Evolutionary conservation across 441 rosid species (phyloP), one percentile per base, ranked within the genome.

Genomic region (Geranium incanum): DNA sequence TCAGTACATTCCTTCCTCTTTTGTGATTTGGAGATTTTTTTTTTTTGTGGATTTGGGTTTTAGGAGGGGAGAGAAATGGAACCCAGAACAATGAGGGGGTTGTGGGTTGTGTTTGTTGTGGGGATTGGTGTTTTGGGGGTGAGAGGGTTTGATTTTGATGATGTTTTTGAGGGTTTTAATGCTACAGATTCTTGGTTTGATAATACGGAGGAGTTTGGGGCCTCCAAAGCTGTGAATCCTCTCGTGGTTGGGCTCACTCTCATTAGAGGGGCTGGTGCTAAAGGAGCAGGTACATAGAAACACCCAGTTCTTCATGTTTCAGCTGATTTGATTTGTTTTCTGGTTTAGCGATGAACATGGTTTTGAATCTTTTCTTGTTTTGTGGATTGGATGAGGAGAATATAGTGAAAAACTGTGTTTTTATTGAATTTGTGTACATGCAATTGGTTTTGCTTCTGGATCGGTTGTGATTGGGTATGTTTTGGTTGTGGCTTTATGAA

Each of bases 171-270:
- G 43, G 84, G 80, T 68, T 79, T 85, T 68, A 88, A 89, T 78
- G 92, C 81, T 55, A 88, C 94, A 6, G 90, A 88, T 68, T n/a
- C 60, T 52, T 16, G n/a, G 60, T 52, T 86, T 67, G 80, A 82
- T 74, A 79, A 79, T 77, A 78, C 81, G 65, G 91, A 85, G 70
- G 77, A 78, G 80, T 85, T 57, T 64, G 88, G 87, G 70, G 84
- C 78, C 77, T 85, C 97, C 39, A 82, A 82, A 63, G 75, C 41
- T n/a, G 8, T 72, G 12, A 79, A 80, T 70, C 86, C 90, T 70
- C 72, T 89, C 67, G 77, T 87, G 87, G 99, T 95, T 19, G 97
- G 96, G 23, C 93, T 95, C 75, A 89, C 97, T 36, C 96, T 95
- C 68, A 89, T 95, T 84, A 84, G 76, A 64, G 81, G 83, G 69